Evolutionary conservation across 257 asterid species (phyloP), one percentile per base, ranked within the genome.

Genomic region (Nicotiana tomentosiformis): DNA sequence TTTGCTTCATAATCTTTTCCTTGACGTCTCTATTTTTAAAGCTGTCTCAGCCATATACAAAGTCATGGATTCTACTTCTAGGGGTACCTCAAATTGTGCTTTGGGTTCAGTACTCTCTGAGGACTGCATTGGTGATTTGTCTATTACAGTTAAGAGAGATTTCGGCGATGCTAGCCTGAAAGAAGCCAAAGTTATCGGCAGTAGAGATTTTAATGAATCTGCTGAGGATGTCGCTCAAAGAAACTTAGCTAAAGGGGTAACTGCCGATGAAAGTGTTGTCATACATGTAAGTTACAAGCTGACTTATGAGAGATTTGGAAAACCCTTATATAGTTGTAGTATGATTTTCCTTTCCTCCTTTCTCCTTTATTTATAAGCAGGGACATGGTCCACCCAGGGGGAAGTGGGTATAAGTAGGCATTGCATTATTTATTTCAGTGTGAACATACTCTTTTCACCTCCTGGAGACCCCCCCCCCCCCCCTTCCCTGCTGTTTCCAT

Each of bases 221-320:
- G 88, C 88, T 20, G 81, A 80, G 79, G 97, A 91, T 86, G 91
- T 92, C 72, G 87, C 92, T 84, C 93, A 29, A 87, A 91, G 93
- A 86, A 94, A 92, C 87, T 84, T 96, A 84, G 91, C 94, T 70
- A 96, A 96, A 91, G 99, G 98, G 82, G 85, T 96, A 83, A 94
- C 98, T 64, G 97, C 99, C 11, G 98, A 96, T 89, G 98, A 96
- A 85, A 96, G 97, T 87, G 98, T 91, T 32, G 92, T 93, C 81
- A 87, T 92, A 78, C 97, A 91, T 85, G 99, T 96, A 86, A 90
- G 99, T 87, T 26, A 26, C 46, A 51, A 15, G 80, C 65, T 51
- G 35, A 64, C 62, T 76, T 33, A 51, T 14, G 46, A 51, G 53
- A 4, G 26, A 51, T 76, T 26, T 76, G 80, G 61, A 26, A 74